These are phyloP conservation scores for Paracamarosporium sp. DNA, from an alignment of 2,329 filamentous ascomycete genomes.

Conservation along the genomic window DNA sequence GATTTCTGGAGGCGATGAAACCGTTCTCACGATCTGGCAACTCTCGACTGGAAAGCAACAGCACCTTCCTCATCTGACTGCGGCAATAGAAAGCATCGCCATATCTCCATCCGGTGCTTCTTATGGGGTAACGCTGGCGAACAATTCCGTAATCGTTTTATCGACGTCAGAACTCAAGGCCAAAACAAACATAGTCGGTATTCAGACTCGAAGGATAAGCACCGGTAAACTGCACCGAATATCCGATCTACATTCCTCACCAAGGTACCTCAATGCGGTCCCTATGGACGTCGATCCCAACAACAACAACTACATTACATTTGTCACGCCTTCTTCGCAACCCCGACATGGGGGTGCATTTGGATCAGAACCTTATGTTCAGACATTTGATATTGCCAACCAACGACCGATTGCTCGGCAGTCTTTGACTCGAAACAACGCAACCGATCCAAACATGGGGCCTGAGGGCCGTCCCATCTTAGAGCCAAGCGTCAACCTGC, in stretches of 20 bases:
- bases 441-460: constrained; percentile 79
- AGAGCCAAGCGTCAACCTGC: constrained; percentile 77
- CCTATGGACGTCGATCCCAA: constrained; percentile 51
- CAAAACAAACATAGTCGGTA: constrained; percentile 80
- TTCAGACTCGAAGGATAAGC: constrained; percentile 64
- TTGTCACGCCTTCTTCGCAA: constrained; percentile 61
- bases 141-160: constrained; percentile 90
- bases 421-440: constrained; percentile 85
- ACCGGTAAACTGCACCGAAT: constrained; percentile 32
- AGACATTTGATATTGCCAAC: constrained; percentile 84
- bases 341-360: constrained; percentile 39
- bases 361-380: constrained; percentile 68
- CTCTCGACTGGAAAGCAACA: constrained; percentile 83
- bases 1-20: constrained; percentile 90
- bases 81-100: constrained; percentile 82
- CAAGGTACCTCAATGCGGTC: constrained; percentile 32
- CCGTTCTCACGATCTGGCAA: constrained; percentile 91
- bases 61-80: constrained; percentile 87
- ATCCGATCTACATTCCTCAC: constrained; percentile 22
- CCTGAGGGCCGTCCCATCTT: constrained; percentile 74
- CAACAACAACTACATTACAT: constrained; percentile 49
- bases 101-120: constrained; percentile 80
- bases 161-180: constrained; percentile 90
- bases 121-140: constrained; percentile 84
- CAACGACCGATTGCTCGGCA: constrained; percentile 84